Percentiles rank a stretch among this genome's conserved stretches.
phyloP scores from a whole-genome alignment of 805 yeast genomes.

The Candida morakotiae region DNA sequence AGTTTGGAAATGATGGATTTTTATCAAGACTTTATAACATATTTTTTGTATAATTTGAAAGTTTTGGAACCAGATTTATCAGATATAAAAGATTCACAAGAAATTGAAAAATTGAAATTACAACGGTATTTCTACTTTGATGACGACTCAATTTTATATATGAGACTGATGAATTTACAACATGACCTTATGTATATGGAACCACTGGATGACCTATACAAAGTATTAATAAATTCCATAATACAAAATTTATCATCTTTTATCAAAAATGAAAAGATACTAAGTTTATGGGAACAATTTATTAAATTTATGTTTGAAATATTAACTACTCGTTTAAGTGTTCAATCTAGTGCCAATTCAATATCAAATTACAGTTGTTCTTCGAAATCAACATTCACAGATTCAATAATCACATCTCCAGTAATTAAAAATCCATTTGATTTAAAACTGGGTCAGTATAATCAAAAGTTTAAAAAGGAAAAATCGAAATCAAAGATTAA shows the following conservation, averaged over 20 bases:
- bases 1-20: not conserved
- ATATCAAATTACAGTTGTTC: too few species aligned
- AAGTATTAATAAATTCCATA: not conserved
- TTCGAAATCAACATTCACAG: too few species aligned
- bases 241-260: not conserved
- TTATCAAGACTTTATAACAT: constrained; percentile 2
- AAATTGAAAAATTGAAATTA: not conserved
- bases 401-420: too few species aligned
- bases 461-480: too few species aligned
- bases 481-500: too few species aligned
- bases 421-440: too few species aligned
- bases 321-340: too few species aligned
- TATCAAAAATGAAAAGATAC: not conserved
- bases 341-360: too few species aligned
- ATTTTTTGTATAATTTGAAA: not conserved
- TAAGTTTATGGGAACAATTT: constrained; percentile 2
- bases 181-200: not conserved
- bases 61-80: not conserved
- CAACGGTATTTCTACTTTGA: not conserved
- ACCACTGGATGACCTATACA: not conserved
- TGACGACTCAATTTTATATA: not conserved
- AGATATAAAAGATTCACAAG: not conserved
- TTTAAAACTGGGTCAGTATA: too few species aligned
- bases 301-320: not conserved
- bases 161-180: not conserved